Evolutionary conservation across 805 yeast species (phyloP), one percentile per base, ranked within the genome.

Genomic region (Candida montana): DNA sequence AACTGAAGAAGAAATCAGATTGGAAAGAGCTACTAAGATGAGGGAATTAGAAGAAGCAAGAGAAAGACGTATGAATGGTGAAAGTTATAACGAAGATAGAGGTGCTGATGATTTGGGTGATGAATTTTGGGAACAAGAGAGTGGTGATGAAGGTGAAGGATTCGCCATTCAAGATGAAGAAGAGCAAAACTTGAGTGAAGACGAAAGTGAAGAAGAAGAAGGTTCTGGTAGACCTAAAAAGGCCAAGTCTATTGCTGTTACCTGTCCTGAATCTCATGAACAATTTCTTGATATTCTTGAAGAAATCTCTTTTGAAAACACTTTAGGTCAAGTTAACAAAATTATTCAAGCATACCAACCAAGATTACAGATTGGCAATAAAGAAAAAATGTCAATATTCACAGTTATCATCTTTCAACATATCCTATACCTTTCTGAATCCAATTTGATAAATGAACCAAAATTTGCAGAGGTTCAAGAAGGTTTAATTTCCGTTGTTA

Each of bases 331-430:
- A 21, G 68, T 86, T 21, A 72, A 74, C 38, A 71, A 73, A 42
- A 72, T 89, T 32, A 63, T 85, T 42, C 71, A 71, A 39, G 57
- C 68, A 0, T 79, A 81, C 61, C 87, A 84, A 48, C 95, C 97
- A 12, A 78, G 81, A 47, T 68, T 85, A 40, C 88, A 85, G 3
- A 75, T 70, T 41, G 97, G 95, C 3, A 89, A 91, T 60, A 88
- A 86, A 56, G 84, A 79, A 45, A 81, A 75, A 53, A 63, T 85
- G 49, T 84, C 81, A 19, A 56, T 50, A 3, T 83, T 90, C 54
- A 73, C 84, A 1, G 70, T 74, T 3, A 74, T 85, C 9, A 51
- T 89, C 12, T 68, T 85, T 46, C 75, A 80, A 49, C 88, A 85
- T 53, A 63, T 77, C 10, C 58, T 85, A 32, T 64, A 69, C 43